phyloP scores from a whole-genome alignment of 2,329 filamentous ascomycete species.

The Diaporthe caulivora region DNA sequence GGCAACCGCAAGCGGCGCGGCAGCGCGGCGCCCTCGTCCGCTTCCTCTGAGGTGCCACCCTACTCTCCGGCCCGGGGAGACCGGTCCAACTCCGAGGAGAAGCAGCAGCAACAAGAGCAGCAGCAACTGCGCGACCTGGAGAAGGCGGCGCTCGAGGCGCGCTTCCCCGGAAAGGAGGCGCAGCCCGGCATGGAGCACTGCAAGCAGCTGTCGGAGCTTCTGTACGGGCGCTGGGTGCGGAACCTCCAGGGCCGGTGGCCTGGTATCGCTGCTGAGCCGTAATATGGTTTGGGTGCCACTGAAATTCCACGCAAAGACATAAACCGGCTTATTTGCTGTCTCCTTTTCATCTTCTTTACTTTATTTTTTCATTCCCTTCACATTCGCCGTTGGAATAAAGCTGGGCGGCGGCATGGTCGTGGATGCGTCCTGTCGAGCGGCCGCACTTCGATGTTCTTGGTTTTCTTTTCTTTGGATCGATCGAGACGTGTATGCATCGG shows the following conservation, averaged over 20 bases:
- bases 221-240: constrained; percentile 92
- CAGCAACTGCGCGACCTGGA: constrained; percentile 55
- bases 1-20: constrained; percentile 76
- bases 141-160: constrained; percentile 61
- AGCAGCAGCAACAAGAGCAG: constrained; percentile 35
- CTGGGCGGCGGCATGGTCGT: background rate
- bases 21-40: constrained; percentile 47
- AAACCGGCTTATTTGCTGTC: background rate
- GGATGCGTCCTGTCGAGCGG: background rate
- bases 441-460: background rate
- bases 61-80: constrained; percentile 43
- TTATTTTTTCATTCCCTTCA: background rate
- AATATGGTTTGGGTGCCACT: constrained; percentile 7
- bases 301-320: background rate
- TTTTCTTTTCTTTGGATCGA: background rate
- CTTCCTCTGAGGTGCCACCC: constrained; percentile 38
- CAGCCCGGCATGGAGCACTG: constrained; percentile 90
- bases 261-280: constrained; percentile 48
- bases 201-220: constrained; percentile 87
- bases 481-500: background rate
- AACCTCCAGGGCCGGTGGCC: constrained; percentile 81
- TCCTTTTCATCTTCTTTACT: background rate
- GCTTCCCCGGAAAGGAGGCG: constrained; percentile 66
- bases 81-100: constrained; percentile 46
- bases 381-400: background rate